These are phyloP conservation scores for Pseudonitzschia pungens DNA, from an alignment of 108 stramenopile species.

Conservation along the genomic window DNA sequence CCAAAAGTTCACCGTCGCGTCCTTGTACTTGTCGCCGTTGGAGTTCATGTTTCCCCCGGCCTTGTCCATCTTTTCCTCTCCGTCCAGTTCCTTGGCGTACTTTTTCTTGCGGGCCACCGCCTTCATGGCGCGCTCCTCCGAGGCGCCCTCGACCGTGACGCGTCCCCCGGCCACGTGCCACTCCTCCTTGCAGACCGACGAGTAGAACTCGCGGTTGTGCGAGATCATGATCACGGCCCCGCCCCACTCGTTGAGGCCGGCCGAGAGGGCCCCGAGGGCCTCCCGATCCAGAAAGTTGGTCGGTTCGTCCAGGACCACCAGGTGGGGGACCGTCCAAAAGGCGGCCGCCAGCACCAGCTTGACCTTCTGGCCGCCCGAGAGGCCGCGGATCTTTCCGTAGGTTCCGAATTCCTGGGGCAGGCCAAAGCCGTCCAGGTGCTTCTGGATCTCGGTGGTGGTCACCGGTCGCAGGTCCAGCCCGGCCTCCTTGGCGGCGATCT, in stretches of 20 bases:
- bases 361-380: conserved; percentile 97
- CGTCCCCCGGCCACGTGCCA: conserved; percentile 90
- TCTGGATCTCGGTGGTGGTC: conserved; percentile 92
- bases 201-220: conserved; percentile 95
- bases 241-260: conserved; percentile 92
- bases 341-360: conserved; percentile 98
- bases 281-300: conserved; percentile 99
- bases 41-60: conserved; percentile 81
- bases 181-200: conserved; percentile 91
- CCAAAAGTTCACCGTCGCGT: conserved; percentile 85
- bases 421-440: conserved; percentile 95
- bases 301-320: conserved; percentile 96
- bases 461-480: conserved; percentile 89
- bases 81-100: conserved; percentile 70
- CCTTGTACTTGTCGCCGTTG: conserved; percentile 89
- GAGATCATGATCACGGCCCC: conserved; percentile 99
- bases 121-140: conserved; percentile 87
- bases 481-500: conserved; percentile 94
- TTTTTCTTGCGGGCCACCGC: conserved; percentile 84
- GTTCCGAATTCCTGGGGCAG: conserved; percentile 96
- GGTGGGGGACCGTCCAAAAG: conserved; percentile 97
- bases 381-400: conserved; percentile 94
- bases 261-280: conserved; percentile 91
- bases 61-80: conserved; percentile 66
- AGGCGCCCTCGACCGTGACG: conserved; percentile 78